Base-by-base conservation (phyloP, 345 rosid species). In the Firmiana major region DNA sequence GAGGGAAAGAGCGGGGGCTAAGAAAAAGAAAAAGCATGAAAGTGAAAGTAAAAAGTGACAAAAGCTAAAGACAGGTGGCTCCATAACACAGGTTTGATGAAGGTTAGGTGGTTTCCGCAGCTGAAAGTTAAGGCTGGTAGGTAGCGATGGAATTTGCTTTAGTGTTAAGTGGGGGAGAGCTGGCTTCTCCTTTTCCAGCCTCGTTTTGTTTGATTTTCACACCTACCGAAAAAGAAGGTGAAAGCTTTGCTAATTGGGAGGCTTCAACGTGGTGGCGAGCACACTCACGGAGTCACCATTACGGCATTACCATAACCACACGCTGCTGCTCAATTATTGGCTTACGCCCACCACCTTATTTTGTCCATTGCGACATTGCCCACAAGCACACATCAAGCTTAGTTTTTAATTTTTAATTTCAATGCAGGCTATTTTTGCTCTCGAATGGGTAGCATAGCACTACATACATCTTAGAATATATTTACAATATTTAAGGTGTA, bases 11-110 rank as follows among this genome's bases (percentile, higher is more conserved):
- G 81, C 75, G 63, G 28, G 48, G 68, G 55, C 21, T 68, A 85
- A 79, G 85, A 4, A 77, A 77, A 63, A 70, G 67, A 1, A 57
- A 78, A 73, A 67, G 65, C n/a, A 48, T 21, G 57, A 45, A 51
- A 80, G 46, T 7, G 43, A 79, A 74, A 70, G 80, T 57, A 59
- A 48, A 53, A 9, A 17, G 16, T 72, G 49, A 5, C 3, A 28
- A 15, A 43, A 48, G 34, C 40, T 9, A 6, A 0, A 21, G 79
- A 78, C 74, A 82, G 9, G 74, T 75, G 84, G 69, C 81, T 34
- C 5, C 2, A 53, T 38, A 17, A 11, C 8, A 55, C 6, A 10
- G 73, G 12, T 43, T 42, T 24, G 76, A 38, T 21, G 48, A 26
- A 4, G 42, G 85, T 59, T 60, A 34, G 55, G 66, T 51, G 62